phyloP scores from a whole-genome alignment of 2,329 filamentous ascomycete genomes.

The Alternaria sp. region DNA sequence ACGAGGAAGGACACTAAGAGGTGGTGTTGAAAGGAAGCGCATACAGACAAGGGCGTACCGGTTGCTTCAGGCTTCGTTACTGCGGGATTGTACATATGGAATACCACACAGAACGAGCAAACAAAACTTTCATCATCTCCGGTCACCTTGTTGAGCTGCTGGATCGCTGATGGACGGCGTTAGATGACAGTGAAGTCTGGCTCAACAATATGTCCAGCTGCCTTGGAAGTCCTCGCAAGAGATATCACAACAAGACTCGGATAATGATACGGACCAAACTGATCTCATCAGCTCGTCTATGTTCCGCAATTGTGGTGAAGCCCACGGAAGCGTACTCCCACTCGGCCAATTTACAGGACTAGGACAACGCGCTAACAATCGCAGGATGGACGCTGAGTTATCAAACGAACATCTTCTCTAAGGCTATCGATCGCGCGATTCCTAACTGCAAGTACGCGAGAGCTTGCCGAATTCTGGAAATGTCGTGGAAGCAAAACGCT shows the following conservation, averaged over 20 bases:
- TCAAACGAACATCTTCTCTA: background rate
- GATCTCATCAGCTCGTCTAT: background rate
- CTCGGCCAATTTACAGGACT: background rate
- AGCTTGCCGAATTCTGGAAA: background rate
- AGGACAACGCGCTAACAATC: background rate
- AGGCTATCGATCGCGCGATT: background rate
- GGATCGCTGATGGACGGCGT: background rate
- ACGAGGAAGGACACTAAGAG: slow-evolving; percentile 18
- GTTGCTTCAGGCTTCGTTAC: slow-evolving; percentile 33
- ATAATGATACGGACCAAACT: background rate
- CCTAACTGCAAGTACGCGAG: background rate
- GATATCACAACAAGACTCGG: background rate
- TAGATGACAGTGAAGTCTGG: background rate
- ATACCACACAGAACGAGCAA: slow-evolving; percentile 32
- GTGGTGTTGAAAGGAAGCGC: background rate
- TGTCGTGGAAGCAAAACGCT: background rate
- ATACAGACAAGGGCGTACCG: slow-evolving; percentile 35
- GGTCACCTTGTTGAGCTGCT: background rate
- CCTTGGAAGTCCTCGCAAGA: background rate
- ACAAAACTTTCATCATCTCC: background rate
- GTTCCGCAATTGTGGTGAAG: background rate
- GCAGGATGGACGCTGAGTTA: background rate
- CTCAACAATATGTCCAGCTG: background rate
- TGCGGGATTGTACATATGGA: slow-evolving; percentile 45
- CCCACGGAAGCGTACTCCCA: background rate